Evolutionary conservation across 2,329 filamentous ascomycete genomes (phyloP), one percentile per base, ranked within the genome.

Genomic region (Ceratocystis ficicola): DNA sequence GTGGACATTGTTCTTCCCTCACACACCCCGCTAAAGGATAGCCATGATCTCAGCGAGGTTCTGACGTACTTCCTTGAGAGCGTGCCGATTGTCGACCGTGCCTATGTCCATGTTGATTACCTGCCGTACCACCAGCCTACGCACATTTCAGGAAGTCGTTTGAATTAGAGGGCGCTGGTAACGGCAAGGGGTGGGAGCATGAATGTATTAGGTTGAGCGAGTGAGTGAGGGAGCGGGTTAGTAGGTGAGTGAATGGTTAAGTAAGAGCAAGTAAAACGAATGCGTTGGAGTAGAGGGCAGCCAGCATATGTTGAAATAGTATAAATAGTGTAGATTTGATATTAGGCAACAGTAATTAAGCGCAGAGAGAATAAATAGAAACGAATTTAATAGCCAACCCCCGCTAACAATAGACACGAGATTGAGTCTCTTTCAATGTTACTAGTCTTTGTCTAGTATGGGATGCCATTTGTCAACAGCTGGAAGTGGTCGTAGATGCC

Each of bases 401-500:
- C 10, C 10, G 36, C 36, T 15, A 41, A 4, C 12, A 3, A 41
- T 32, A 32, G 10, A 15, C 36, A 10, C 36, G 36, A 41, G 36
- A 41, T 41, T 41, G 10, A 41, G 36, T 41, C 36, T 41, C 36
- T 41, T 15, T 15, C 36, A 41, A 41, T 41, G 10, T 41, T 28
- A 3, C 46, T 46, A 17, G 25, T 22, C 36, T 10, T 44, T n/a
- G 28, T 28, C 71, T 81, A 96, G 73, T 95, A 97, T 44, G 94
- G 94, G 75, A 99, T 99, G 5, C 93, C 94, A 73, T 99, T 97
- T 41, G 94, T 97, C 76, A 96, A 78, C 72, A 96, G 79, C 79
- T 99, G 94, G 81, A 96, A 99, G 75, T 96, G 90, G 77, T 99
- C 95, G 75, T 99, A 99, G 61, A 93, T 88, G 70, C 90, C 91